phyloP scores from a whole-genome alignment of 2,329 filamentous ascomycete species.

The Colletotrichum trifolii region DNA sequence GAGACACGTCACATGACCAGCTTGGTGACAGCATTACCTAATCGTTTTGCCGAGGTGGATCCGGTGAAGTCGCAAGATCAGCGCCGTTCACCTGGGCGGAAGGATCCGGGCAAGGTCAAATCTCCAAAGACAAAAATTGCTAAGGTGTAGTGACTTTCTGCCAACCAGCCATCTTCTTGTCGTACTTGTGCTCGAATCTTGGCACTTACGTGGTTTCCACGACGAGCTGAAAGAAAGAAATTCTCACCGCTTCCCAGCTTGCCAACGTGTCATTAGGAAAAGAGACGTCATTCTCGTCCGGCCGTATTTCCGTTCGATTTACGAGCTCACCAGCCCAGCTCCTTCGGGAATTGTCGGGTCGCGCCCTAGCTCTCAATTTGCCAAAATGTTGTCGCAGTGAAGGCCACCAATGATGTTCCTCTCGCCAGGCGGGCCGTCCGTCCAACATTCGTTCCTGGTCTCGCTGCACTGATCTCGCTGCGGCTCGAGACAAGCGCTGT shows the following conservation, averaged over 20 bases:
- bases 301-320: conserved; percentile 35
- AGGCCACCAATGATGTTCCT: background rate
- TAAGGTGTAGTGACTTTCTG: too few relatives aligned
- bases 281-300: conserved; percentile 21
- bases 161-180: background rate
- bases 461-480: conserved; percentile 27
- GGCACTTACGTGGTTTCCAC: conserved; percentile 5
- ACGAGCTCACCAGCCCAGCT: conserved; percentile 14
- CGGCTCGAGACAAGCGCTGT: conserved; percentile 23
- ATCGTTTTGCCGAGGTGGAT: background rate
- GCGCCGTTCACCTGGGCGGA: background rate
- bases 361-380: conserved; percentile 8
- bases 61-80: background rate
- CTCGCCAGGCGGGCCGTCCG: conserved; percentile 26
- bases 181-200: background rate
- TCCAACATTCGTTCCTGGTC: conserved; percentile 30
- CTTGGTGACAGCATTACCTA: background rate
- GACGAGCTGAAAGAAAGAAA: conserved; percentile 7
- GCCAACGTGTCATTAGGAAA: background rate
- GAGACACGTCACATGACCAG: background rate
- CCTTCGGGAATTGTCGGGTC: conserved; percentile 27
- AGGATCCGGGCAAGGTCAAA: too few relatives aligned
- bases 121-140: too few relatives aligned
- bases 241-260: background rate
- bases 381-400: background rate